Evolutionary conservation across 805 yeast species (phyloP).

Genomic region (Kazachstania psychrophila): DNA sequence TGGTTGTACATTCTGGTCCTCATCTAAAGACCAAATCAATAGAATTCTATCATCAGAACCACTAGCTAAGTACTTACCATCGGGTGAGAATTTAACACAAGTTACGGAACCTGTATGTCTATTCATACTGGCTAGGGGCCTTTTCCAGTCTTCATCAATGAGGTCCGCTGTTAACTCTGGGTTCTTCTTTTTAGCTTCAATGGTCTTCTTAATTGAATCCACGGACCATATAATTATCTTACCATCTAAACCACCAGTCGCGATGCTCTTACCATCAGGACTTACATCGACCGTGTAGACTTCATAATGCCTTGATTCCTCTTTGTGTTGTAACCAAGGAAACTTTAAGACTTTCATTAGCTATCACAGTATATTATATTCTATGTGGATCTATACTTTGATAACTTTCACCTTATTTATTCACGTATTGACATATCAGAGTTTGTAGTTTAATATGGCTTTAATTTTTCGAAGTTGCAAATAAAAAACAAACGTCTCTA

Average conservation of each 20-base stretch:
- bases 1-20: conserved; percentile 34
- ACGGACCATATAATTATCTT: conserved; percentile 85
- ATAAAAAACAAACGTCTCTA: no score
- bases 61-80: conserved; percentile 81
- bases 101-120: conserved; percentile 97
- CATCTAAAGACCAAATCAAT: conserved; percentile 89
- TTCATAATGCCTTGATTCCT: conserved; percentile 72
- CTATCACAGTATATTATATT: no score
- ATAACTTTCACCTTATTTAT: no score
- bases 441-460: no score
- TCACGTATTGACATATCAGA: no score
- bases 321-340: conserved; percentile 66
- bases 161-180: conserved; percentile 3
- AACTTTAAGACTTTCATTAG: conserved; percentile 57
- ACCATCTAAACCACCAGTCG: conserved; percentile 92
- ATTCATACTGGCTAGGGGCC: conserved; percentile 82
- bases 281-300: conserved; percentile 76
- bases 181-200: conserved; percentile 7
- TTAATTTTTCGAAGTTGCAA: no score
- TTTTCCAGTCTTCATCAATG: conserved; percentile 18
- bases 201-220: conserved; percentile 40
- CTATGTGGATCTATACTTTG: no score
- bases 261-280: conserved; percentile 74
- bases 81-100: conserved; percentile 84
- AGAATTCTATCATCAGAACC: conserved; percentile 93